Evolutionary conservation across 202 grass and related monocot species (phyloP), one percentile per base, ranked within the genome.

Genomic region (Elaeis oleifera): DNA sequence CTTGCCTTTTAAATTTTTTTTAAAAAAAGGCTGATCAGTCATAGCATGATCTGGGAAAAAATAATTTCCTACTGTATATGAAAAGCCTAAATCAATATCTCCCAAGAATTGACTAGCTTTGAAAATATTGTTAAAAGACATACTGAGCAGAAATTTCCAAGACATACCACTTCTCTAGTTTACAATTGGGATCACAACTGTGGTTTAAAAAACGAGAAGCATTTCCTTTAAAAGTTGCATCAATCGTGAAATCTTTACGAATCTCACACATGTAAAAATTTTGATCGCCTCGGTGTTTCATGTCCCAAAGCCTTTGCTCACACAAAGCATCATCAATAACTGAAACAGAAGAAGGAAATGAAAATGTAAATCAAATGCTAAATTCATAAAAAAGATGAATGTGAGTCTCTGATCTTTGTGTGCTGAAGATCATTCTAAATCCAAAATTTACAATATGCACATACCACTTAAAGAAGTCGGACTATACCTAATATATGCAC

Each of bases 191-290:
- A 49, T 91, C 76, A 79, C 87, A 97, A 64, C 87, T 85, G 75
- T 97, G 92, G 63, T 97, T 97, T 58, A 97, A 76, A 61, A 97
- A 97, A 57, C 84, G 82, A 70, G 92, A 97, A 36, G 62, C 68
- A 53, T 97, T 97, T 79, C 92, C 92, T 85, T 97, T 97, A 76
- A 91, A 97, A 60, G 92, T 96, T 18, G 92, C 87, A 61, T 96
- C 92, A 73, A 91, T 96, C 56, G 87, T 96, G 68, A 89, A 96
- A 53, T 96, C 87, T 75, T 96, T 96, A 74, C 79, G 80, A 71
- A 96, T 85, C 76, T 96, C 87, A 23, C 92, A 96, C 92, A 96
- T 89, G 79, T 97, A 97, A 76, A 97, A 92, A 63, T 97, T 92
- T 59, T 65, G 78, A 62, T 97, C 92, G 3, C 88, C 82, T 8